Evolutionary conservation across 2,329 filamentous ascomycete genomes (phyloP), one percentile per base, ranked within the genome.

Genomic region (Cercospora brassicicola): DNA sequence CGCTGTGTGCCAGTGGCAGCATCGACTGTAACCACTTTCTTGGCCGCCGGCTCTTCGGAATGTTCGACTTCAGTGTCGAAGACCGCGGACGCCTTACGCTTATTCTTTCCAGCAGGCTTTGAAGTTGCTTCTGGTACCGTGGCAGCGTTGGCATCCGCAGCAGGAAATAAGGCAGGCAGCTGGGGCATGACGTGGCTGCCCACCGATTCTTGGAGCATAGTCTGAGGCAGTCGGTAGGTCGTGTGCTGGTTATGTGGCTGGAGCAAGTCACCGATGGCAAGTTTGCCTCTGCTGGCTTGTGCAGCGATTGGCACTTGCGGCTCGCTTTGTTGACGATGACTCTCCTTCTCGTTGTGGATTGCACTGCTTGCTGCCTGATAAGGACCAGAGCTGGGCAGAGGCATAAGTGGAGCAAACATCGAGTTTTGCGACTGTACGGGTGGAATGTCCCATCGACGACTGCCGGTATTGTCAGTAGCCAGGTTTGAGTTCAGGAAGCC

Each of bases 61-160:
- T 68, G 56, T 26, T 20, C 36, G 5, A 61, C 67, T n/a, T 65
- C 61, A 6, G 63, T 59, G 20, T 42, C 31, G 23, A 61, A 63
- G 48, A 74, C 71, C 23, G 73, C 70, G 10, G 66, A 65, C 18
- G 74, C 73, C 67, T 76, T 76, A 53, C 75, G 74, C 71, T 76
- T 76, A 10, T 51, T 68, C 20, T 53, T 56, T 33, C 20, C 39
- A 20, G 36, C 28, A 9, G 51, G 36, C 31, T n/a, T n/a, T 36
- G 18, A 18, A 30, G 33, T 36, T 13, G 23, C 8, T 30, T 53
- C 51, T 55, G 45, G 30, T n/a, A 11, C 42, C 1, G 31, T 18
- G n/a, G 15, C n/a, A 45, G 62, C 55, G n/a, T 36, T 28, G 30
- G 30, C 28, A 36, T n/a, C 31, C 23, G 36, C 55, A 30, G 55